Evolutionary conservation across 192 early-diverging fungal species (phyloP).

Genomic region (Dispira parvispora): DNA sequence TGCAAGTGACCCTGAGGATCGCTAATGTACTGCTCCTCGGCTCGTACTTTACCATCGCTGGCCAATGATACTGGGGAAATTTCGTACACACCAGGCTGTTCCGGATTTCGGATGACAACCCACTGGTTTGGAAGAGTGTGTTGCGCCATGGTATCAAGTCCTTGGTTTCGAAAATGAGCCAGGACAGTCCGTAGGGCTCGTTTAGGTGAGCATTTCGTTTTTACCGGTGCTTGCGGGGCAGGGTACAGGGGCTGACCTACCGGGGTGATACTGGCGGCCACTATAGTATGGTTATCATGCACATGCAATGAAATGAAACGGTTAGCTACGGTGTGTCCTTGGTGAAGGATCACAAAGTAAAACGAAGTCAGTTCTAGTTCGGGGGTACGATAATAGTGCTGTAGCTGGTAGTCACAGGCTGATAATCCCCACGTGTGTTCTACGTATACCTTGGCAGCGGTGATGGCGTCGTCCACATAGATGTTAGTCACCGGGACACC

Average conservation of each 20-base stretch:
- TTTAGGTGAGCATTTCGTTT: background rate
- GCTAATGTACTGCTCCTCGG: background rate
- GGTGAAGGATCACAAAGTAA: background rate
- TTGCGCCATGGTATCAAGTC: background rate
- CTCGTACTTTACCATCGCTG: background rate
- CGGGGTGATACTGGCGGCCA: background rate
- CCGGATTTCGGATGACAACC: background rate
- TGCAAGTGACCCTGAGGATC: background rate
- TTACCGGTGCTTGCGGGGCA: background rate
- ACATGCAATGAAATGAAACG: background rate
- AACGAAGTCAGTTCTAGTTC: background rate
- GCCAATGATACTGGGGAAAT: background rate
- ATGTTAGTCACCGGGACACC: too few relatives aligned
- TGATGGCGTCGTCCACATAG: too few relatives aligned
- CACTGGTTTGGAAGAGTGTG: background rate
- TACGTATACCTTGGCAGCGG: too few relatives aligned
- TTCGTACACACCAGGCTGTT: background rate
- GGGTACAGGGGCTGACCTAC: background rate
- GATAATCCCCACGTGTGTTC: background rate
- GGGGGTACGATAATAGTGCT: background rate
- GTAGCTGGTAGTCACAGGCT: background rate
- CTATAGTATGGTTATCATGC: background rate
- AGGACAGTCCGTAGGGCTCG: background rate
- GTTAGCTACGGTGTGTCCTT: background rate
- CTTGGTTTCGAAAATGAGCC: background rate